These are phyloP conservation scores for Raffaelea albimanens DNA, from an alignment of 2,329 filamentous ascomycete species.

Conservation along the genomic window DNA sequence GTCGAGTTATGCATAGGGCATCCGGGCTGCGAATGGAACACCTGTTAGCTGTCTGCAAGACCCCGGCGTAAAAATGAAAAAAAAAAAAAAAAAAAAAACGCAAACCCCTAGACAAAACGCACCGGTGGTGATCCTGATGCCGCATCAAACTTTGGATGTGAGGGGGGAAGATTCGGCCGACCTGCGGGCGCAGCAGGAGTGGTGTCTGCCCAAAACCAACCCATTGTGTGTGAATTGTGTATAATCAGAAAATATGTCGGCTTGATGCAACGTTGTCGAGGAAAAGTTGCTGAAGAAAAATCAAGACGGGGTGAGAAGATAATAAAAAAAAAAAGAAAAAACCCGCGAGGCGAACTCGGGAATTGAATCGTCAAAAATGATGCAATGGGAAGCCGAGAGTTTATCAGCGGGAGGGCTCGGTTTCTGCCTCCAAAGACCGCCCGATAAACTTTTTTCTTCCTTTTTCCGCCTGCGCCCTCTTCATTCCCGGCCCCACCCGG, in stretches of 20 bases:
- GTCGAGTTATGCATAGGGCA: conserved; percentile 51
- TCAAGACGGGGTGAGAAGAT: neutral
- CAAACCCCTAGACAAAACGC: conserved; percentile 13
- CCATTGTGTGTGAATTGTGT: conserved; percentile 31
- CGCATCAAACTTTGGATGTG: conserved; percentile 11
- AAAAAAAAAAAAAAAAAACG: neutral
- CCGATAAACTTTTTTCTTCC: neutral
- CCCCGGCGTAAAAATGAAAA: neutral
- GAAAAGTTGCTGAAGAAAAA: neutral
- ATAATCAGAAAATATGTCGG: too few species aligned
- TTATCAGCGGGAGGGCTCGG: conserved; percentile 3
- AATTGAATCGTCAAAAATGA: conserved; percentile 1
- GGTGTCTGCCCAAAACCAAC: conserved; percentile 55
- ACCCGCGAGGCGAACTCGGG: neutral
- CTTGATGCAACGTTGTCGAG: too few species aligned
- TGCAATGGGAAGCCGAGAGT: conserved; percentile 5
- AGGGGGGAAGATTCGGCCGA: conserved; percentile 7
- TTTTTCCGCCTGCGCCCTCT: neutral
- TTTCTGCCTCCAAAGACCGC: conserved; percentile 10
- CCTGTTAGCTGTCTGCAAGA: too few species aligned
- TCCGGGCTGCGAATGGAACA: conserved; percentile 27
- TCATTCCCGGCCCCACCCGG: conserved; percentile 3
- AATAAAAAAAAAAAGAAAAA: neutral
- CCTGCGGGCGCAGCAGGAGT: conserved; percentile 19
- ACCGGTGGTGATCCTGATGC: conserved; percentile 28